A percentile compares a stretch with the other conserved stretches of the same genome.
These are phyloP conservation scores for Domatiomyces catenatus DNA, from an alignment of 2,329 filamentous ascomycete genomes.

Conservation along the genomic window DNA sequence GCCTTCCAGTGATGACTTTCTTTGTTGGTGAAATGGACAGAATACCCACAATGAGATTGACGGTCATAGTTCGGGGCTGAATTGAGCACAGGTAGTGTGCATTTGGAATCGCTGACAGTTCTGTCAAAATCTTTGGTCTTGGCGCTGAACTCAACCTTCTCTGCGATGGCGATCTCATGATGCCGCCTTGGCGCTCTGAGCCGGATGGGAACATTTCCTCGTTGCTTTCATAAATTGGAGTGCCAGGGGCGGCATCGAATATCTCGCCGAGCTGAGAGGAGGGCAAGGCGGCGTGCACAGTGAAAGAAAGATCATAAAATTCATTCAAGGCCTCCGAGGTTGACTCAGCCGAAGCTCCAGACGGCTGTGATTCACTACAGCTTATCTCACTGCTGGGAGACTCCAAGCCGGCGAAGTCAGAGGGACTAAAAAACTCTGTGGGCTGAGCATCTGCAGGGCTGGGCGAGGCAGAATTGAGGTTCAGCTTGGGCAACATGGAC, in stretches of 20 bases:
- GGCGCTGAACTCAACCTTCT: constrained; percentile 12
- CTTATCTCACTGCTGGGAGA: constrained; percentile 15
- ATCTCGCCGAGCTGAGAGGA: constrained; percentile 42
- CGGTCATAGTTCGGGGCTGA: constrained; percentile 63
- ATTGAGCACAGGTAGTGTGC: constrained; percentile 51
- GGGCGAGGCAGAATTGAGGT: constrained; percentile 7
- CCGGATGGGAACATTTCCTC: constrained; percentile 13
- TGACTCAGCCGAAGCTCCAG: constrained; percentile 11
- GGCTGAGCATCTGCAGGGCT: constrained; percentile 11
- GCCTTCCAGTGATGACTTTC: constrained; percentile 48
- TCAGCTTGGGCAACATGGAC: constrained; percentile 14
- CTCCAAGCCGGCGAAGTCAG: constrained; percentile 10
- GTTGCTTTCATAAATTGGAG: constrained; percentile 15
- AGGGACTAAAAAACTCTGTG: constrained; percentile 14
- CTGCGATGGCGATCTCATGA: constrained; percentile 15
- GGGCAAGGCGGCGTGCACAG: constrained; percentile 49
- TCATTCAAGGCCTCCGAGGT: constrained; percentile 35
- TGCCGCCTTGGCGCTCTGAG: constrained; percentile 8
- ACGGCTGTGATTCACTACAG: constrained; percentile 13
- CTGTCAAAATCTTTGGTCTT: constrained; percentile 32
- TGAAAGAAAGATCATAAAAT: constrained; percentile 67
- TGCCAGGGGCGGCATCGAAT: constrained; percentile 13
- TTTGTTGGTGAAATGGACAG: constrained; percentile 56
- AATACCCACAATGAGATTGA: constrained; percentile 67
- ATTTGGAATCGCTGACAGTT: constrained; percentile 56